These are phyloP conservation scores for Clohesyomyces aquaticus DNA, from an alignment of 495 filamentous ascomycete genomes.

Conservation along the genomic window DNA sequence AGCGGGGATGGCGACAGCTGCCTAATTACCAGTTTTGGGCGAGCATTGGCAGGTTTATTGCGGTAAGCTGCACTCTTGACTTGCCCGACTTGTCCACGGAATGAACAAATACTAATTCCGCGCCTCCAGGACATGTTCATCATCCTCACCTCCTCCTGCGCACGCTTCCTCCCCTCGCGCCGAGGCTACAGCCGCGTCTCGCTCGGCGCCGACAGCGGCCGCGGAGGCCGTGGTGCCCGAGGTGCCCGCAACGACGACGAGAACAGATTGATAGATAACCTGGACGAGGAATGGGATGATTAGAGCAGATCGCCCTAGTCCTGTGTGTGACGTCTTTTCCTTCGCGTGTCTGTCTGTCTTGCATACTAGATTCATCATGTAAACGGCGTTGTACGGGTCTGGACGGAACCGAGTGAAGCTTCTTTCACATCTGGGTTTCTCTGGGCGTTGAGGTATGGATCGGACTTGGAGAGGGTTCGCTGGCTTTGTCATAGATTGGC, in stretches of 20 bases:
- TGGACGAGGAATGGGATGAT: slow-evolving; percentile 82
- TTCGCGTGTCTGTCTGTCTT: not conserved
- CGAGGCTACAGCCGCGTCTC: slow-evolving; percentile 65
- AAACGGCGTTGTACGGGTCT: too few relatives aligned
- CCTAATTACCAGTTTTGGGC: slow-evolving; percentile 95
- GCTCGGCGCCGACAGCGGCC: slow-evolving; percentile 37
- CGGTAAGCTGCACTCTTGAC: slow-evolving; percentile 58
- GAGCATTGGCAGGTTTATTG: slow-evolving; percentile 79
- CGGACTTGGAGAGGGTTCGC: too few relatives aligned
- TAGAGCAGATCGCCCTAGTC: slow-evolving; percentile 14
- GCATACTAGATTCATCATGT: slow-evolving; percentile 1
- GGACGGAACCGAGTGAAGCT: too few relatives aligned
- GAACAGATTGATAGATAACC: slow-evolving; percentile 91
- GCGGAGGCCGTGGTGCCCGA: slow-evolving; percentile 46
- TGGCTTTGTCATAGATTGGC: too few relatives aligned
- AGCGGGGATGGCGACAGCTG: slow-evolving; percentile 91
- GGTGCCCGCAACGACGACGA: slow-evolving; percentile 80
- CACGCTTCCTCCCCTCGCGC: slow-evolving; percentile 64
- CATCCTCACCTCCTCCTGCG: slow-evolving; percentile 76
- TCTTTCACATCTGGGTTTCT: too few relatives aligned
- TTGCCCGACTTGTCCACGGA: not conserved
- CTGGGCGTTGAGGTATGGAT: too few relatives aligned
- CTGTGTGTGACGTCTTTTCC: not conserved
- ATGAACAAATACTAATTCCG: slow-evolving; percentile 11
- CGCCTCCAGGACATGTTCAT: slow-evolving; percentile 73